Evolutionary conservation across 352 stramenopile genomes (phyloP), one percentile per base, ranked within the genome.

Genomic region (Globisporangium viniferum): DNA sequence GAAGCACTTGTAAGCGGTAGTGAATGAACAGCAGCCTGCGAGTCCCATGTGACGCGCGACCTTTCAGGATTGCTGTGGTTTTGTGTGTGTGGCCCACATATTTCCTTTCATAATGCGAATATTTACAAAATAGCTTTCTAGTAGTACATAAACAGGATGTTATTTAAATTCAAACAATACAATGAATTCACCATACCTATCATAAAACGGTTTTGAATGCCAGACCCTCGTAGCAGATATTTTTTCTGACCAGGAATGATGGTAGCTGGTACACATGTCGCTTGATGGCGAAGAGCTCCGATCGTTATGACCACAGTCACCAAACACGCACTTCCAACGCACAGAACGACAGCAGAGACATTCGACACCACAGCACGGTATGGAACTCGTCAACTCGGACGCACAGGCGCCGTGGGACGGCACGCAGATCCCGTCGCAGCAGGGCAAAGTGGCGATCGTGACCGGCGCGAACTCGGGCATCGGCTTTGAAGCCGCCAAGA

Each of bases 381-480:
- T 60, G 62, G 24, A 15, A 15, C 12, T 46, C 20, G 15, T 33
- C 3, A 55, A 15, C 15, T 3, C 41, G 41, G 18, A 49, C 24
- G 59, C 24, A 31, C 29, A 53, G 48, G 31, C 35, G 48, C 48
- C 29, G 8, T 73, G 71, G 74, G 58, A 80, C 33, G 71, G 29
- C 27, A 70, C 71, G 3, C 44, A 39, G 39, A 81, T 88, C 35
- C 48, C 74, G 35, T 74, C 77, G 15, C 72, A 80, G 65, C 35
- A 66, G 10, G 81, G 66, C 31, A 96, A 84, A 39, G 55, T 97
- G 31, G 88, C 77, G 31, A 76, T 97, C 73, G 86, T 97, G 41
- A 97, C 91, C 6, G 91, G 91, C 36, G 76, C 71, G 58, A 96
- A 94, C 71, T 88, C 83, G 20, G 89, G 91, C 9, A 89, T 97